A percentile compares a stretch with the other conserved stretches of the same genome.
Conservation (phyloP, 2,329 filamentous ascomycete genomes). For the Xylaria digitata region DNA sequence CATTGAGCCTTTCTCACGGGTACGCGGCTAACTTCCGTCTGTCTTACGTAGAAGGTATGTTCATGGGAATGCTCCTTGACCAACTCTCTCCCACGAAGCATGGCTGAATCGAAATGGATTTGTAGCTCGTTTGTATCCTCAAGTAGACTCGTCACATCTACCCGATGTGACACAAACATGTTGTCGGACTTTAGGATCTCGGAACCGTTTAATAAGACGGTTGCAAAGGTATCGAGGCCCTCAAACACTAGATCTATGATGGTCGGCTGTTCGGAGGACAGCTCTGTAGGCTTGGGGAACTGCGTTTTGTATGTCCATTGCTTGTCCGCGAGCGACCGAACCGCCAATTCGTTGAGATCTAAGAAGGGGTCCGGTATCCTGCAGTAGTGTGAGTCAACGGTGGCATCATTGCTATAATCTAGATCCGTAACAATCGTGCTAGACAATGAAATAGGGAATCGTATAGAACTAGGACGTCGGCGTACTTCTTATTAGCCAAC, state of each 20-base stretch:
- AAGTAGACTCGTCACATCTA: slow-evolving; percentile 61
- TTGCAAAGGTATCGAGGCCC: slow-evolving; percentile 73
- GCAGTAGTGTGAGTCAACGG: slow-evolving; percentile 30
- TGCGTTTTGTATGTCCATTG: slow-evolving; percentile 67
- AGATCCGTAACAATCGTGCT: background rate
- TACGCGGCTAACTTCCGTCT: slow-evolving; percentile 57
- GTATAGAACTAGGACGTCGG: background rate
- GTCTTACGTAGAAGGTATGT: slow-evolving; percentile 65
- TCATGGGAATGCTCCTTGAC: slow-evolving; percentile 64
- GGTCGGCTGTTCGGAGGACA: slow-evolving; percentile 35
- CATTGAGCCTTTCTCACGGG: slow-evolving; percentile 73
- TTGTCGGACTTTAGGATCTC: slow-evolving; percentile 68
- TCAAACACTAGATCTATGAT: slow-evolving; percentile 67
- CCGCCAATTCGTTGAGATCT: slow-evolving; percentile 69
- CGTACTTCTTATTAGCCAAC: slow-evolving; percentile 51
- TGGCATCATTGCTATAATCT: background rate
- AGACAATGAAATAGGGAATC: background rate
- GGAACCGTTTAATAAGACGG: slow-evolving; percentile 65
- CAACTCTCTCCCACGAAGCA: slow-evolving; percentile 63
- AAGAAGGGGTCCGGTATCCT: slow-evolving; percentile 68
- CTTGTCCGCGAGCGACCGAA: slow-evolving; percentile 71
- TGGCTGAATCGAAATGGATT: slow-evolving; percentile 67
- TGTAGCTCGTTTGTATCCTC: slow-evolving; percentile 60
- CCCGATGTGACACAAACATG: slow-evolving; percentile 71
- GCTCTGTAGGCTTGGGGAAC: slow-evolving; percentile 45